A percentile compares a stretch with the other conserved stretches of the same genome.
These are phyloP conservation scores for Sporodiniella umbellata DNA, from an alignment of 371 early-diverging fungal species.

Conservation along the genomic window DNA sequence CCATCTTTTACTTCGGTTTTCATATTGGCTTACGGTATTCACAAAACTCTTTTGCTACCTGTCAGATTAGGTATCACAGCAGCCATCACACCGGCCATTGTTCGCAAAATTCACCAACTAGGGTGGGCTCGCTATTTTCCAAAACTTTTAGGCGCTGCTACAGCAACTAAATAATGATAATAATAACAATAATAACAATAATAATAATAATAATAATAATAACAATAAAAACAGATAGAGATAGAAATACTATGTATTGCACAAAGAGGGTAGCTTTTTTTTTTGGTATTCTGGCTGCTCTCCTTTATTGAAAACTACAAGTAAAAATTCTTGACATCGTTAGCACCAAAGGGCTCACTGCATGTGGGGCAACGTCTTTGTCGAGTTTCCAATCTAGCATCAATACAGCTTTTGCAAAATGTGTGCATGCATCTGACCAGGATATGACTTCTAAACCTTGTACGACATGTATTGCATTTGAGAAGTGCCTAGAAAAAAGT, in stretches of 20 bases:
- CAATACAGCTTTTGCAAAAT: slow-evolving; percentile 95
- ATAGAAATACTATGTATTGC: too few relatives aligned
- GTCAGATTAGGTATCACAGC: slow-evolving; percentile 44
- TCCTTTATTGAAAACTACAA: slow-evolving; percentile 48
- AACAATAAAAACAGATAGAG: background rate
- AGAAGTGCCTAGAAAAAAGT: slow-evolving; percentile 60
- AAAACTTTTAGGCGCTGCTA: slow-evolving; percentile 21
- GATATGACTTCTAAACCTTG: slow-evolving; percentile 81
- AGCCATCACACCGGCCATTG: slow-evolving; percentile 42
- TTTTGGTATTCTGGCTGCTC: too few relatives aligned
- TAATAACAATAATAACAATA: background rate
- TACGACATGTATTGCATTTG: slow-evolving; percentile 87
- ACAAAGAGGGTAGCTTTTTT: slow-evolving; percentile 2
- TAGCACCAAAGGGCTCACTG: slow-evolving; percentile 85
- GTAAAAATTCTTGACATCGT: slow-evolving; percentile 91
- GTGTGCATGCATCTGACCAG: slow-evolving; percentile 93
- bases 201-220: slow-evolving; percentile 1
- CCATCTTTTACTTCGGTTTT: slow-evolving; percentile 44
- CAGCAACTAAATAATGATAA: slow-evolving; percentile 7
- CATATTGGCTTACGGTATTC: slow-evolving; percentile 46
- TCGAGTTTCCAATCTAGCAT: slow-evolving; percentile 84
- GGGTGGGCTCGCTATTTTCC: slow-evolving; percentile 41
- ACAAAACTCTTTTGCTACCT: slow-evolving; percentile 47
- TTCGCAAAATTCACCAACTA: slow-evolving; percentile 36
- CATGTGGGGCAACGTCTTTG: slow-evolving; percentile 99